A percentile compares a stretch with the other conserved stretches of the same genome.
These are phyloP conservation scores for Psilocybe subaeruginosa DNA, from an alignment of 768 basidiomycete genomes.

Conservation along the genomic window DNA sequence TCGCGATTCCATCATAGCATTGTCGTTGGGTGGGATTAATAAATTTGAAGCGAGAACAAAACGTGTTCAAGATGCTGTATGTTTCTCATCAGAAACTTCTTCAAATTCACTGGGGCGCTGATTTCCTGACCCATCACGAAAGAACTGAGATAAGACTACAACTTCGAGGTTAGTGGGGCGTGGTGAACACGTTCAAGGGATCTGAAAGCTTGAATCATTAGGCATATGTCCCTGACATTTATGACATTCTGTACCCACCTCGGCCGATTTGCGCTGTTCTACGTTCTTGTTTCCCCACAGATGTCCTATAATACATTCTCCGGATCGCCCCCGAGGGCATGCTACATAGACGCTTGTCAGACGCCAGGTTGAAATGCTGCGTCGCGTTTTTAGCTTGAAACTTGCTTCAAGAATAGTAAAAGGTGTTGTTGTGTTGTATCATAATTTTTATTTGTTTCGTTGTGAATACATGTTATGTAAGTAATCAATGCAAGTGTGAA, in stretches of 20 bases:
- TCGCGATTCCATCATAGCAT: background rate
- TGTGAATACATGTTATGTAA: slow-evolving; percentile 12
- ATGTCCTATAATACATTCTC: background rate
- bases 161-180: slow-evolving; percentile 1
- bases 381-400: background rate
- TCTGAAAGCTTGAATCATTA: slow-evolving; percentile 4
- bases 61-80: slow-evolving; percentile 5
- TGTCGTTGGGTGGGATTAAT: slow-evolving; percentile 4
- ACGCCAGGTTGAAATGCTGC: background rate
- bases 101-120: background rate
- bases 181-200: slow-evolving; percentile 24
- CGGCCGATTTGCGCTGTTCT: background rate
- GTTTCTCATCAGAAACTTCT: slow-evolving; percentile 13
- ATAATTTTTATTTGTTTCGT: slow-evolving; percentile 8
- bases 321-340: background rate
- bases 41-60: background rate
- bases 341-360: background rate
- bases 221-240: slow-evolving; percentile 5
- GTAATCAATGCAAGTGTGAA: slow-evolving; percentile 12
- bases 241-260: background rate
- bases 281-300: background rate
- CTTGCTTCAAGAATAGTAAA: background rate
- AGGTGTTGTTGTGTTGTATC: background rate
- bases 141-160: background rate
- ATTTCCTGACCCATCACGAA: background rate